Evolutionary conservation across 106 monocot species (phyloP).

Genomic region (Apostasia ramifera): DNA sequence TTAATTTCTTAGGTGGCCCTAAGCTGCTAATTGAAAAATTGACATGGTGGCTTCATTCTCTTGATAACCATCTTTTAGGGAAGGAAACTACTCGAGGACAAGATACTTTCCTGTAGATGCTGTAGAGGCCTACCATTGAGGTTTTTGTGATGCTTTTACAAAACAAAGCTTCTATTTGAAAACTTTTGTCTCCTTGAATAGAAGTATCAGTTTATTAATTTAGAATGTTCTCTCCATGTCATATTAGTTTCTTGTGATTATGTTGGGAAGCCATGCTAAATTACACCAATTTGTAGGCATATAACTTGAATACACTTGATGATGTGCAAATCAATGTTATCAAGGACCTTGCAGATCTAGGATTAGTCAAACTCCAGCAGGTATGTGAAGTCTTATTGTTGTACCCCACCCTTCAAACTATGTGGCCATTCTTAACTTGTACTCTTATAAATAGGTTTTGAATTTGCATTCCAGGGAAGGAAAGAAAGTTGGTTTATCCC

Average conservation of each 20-base stretch:
- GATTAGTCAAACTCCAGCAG: constrained; percentile 92
- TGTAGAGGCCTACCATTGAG: too few relatives aligned
- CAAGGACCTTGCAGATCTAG: constrained; percentile 79
- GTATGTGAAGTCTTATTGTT: constrained; percentile 22
- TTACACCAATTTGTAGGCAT: constrained; percentile 49
- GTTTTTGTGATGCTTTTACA: too few relatives aligned
- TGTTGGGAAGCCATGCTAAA: background rate
- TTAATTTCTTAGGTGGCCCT: too few relatives aligned
- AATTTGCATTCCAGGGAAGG: constrained; percentile 60
- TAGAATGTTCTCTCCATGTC: background rate
- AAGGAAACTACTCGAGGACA: too few relatives aligned
- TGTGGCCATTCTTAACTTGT: background rate
- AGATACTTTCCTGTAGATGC: too few relatives aligned
- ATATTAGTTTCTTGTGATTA: background rate
- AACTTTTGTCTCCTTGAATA: too few relatives aligned
- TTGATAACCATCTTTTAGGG: too few relatives aligned
- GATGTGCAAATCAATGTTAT: constrained; percentile 79
- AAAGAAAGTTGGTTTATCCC: constrained; percentile 98
- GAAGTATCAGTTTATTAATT: too few relatives aligned
- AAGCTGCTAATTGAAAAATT: too few relatives aligned
- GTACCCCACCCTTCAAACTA: background rate
- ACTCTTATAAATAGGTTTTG: background rate
- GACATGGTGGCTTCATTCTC: too few relatives aligned
- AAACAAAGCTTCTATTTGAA: too few relatives aligned
- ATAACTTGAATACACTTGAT: constrained; percentile 73